Evolutionary conservation across 495 filamentous ascomycete genomes (phyloP).

Genomic region (Lophium mytilinum): DNA sequence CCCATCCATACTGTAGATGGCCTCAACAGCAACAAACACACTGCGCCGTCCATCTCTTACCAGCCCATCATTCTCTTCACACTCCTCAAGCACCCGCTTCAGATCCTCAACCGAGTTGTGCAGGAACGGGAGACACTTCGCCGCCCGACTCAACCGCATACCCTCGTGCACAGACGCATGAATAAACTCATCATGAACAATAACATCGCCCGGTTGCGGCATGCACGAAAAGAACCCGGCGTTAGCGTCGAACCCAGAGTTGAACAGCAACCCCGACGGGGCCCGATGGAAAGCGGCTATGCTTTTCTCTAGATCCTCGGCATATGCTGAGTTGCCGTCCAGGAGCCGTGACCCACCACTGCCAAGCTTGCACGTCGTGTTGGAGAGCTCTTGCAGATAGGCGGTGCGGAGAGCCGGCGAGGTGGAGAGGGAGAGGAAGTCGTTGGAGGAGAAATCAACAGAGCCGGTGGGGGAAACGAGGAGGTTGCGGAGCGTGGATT

Average conservation of each 20-base stretch:
- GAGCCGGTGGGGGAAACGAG: constrained; percentile 32
- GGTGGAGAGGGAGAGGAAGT: constrained; percentile 52
- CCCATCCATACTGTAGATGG: constrained; percentile 82
- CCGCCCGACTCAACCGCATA: constrained; percentile 58
- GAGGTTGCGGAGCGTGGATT: constrained; percentile 43
- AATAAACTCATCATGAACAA: constrained; percentile 66
- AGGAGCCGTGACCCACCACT: constrained; percentile 54
- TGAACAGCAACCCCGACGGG: constrained; percentile 58
- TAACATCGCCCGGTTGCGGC: constrained; percentile 59
- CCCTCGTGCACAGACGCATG: constrained; percentile 75
- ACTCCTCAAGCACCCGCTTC: constrained; percentile 33
- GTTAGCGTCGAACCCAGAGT: constrained; percentile 74
- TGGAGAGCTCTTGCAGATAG: constrained; percentile 38
- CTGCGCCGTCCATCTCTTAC: constrained; percentile 37
- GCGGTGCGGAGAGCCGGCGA: constrained; percentile 34
- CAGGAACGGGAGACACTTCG: constrained; percentile 41
- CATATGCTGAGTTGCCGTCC: constrained; percentile 61
- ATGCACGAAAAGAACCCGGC: constrained; percentile 57
- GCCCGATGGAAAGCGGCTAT: constrained; percentile 64
- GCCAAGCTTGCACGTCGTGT: constrained; percentile 35
- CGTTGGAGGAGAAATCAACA: constrained; percentile 57
- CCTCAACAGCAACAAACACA: constrained; percentile 63
- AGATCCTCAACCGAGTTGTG: constrained; percentile 53
- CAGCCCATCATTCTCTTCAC: constrained; percentile 31
- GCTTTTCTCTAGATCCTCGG: constrained; percentile 53